phyloP scores from a whole-genome alignment of 192 early-diverging fungal species.

The Podila epigama region DNA sequence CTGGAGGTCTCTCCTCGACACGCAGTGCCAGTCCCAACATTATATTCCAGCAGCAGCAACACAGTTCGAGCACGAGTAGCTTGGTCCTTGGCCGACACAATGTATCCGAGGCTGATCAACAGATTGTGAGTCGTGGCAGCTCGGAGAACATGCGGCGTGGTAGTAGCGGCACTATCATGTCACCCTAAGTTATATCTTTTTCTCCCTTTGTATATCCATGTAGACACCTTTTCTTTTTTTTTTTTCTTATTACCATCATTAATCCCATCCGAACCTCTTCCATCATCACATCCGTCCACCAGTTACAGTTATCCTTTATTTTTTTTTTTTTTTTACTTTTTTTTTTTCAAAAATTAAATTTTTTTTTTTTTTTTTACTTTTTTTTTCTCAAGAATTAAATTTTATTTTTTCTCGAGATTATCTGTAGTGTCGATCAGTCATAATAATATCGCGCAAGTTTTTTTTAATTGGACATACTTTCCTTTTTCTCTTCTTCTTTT shows the following conservation, averaged over 20 bases:
- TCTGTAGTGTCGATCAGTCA: too few relatives aligned
- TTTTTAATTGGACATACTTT: neutral
- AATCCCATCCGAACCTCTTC: too few relatives aligned
- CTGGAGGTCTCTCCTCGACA: neutral
- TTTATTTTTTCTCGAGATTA: too few relatives aligned
- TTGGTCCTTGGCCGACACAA: constrained; percentile 38
- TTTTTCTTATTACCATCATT: neutral
- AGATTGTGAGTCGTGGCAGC: constrained; percentile 35
- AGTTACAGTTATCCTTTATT: neutral
- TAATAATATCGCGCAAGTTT: too few relatives aligned
- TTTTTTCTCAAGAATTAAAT: too few relatives aligned
- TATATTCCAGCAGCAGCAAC: constrained; percentile 24
- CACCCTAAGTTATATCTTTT: neutral
- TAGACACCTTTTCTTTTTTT: neutral
- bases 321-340: constrained; percentile 2
- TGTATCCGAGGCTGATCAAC: constrained; percentile 41
- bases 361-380: neutral
- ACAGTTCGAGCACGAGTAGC: constrained; percentile 36
- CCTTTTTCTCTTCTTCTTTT: neutral
- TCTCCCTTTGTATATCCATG: constrained; percentile 3
- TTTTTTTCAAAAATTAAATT: neutral
- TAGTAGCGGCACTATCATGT: constrained; percentile 25
- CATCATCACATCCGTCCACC: too few relatives aligned
- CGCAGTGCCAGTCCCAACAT: constrained; percentile 34
- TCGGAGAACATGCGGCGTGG: constrained; percentile 36